These are phyloP conservation scores for Zasmidium angulare DNA, from an alignment of 2,329 filamentous ascomycete genomes.

Conservation along the genomic window DNA sequence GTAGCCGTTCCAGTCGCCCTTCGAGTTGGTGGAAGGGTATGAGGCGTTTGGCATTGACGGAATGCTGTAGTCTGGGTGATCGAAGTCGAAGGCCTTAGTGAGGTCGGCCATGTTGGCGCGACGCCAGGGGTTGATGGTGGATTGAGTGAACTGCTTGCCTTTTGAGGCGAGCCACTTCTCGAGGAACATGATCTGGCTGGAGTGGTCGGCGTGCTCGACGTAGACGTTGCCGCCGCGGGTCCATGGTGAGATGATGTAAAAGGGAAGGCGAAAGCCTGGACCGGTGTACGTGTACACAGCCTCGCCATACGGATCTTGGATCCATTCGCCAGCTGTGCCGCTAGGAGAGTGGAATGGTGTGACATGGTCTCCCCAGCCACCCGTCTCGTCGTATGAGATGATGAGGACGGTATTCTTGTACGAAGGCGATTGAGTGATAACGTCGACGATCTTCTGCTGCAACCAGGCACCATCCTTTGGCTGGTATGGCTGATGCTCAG, in stretches of 20 bases:
- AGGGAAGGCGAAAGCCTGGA: conserved; percentile 53
- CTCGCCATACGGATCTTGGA: conserved; percentile 45
- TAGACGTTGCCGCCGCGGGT: conserved; percentile 56
- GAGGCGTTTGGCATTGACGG: conserved; percentile 48
- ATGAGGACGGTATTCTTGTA: conserved; percentile 53
- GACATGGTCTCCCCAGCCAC: conserved; percentile 57
- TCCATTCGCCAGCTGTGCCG: conserved; percentile 57
- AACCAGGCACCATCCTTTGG: conserved; percentile 58
- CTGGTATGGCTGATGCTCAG: conserved; percentile 55
- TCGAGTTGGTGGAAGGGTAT: conserved; percentile 43
- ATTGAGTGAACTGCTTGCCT: conserved; percentile 43
- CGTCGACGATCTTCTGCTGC: conserved; percentile 53
- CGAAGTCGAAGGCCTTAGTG: conserved; percentile 49
- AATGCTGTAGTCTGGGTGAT: conserved; percentile 49
- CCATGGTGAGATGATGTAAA: conserved; percentile 58
- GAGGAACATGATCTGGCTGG: conserved; percentile 56
- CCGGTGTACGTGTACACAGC: conserved; percentile 47
- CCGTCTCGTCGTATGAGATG: conserved; percentile 55
- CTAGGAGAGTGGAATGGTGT: conserved; percentile 51
- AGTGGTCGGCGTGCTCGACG: conserved; percentile 57
- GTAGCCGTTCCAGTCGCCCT: conserved; percentile 49
- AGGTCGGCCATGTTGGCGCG: conserved; percentile 51
- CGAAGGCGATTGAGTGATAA: conserved; percentile 50
- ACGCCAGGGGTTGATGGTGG: conserved; percentile 49
- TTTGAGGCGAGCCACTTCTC: conserved; percentile 52